phyloP scores from a whole-genome alignment of 768 basidiomycete species.

The Leucogyrophana mollusca region DNA sequence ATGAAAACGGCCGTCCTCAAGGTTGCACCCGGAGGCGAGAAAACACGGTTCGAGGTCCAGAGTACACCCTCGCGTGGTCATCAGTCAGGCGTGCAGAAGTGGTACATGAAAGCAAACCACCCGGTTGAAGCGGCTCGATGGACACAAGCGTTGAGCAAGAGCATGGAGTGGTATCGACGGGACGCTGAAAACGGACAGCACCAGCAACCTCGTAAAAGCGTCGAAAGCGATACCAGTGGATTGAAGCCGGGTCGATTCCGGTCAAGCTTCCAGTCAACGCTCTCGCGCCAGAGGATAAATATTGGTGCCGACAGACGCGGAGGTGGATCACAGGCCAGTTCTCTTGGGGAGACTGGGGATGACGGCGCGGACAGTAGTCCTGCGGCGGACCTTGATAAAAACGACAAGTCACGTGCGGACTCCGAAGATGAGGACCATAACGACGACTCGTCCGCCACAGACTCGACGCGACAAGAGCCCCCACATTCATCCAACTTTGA shows the following conservation, averaged over 20 bases:
- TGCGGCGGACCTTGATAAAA: conserved; percentile 6
- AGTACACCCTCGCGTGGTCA: conserved; percentile 52
- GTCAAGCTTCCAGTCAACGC: conserved; percentile 30
- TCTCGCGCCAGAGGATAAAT: conserved; percentile 19
- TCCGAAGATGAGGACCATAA: conserved; percentile 32
- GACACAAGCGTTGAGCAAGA: conserved; percentile 72
- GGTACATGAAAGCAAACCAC: conserved; percentile 84
- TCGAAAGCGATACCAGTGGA: conserved; percentile 47
- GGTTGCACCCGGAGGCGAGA: conserved; percentile 46
- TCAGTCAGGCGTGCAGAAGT: conserved; percentile 55
- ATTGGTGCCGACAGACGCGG: conserved; percentile 19
- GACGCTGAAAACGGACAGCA: conserved; percentile 28
- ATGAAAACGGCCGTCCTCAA: conserved; percentile 78
- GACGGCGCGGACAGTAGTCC: conserved; percentile 15
- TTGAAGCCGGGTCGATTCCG: conserved; percentile 27
- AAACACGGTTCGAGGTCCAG: conserved; percentile 82
- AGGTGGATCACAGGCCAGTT: conserved; percentile 20
- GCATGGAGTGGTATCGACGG: conserved; percentile 69
- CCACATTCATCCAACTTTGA: conserved; percentile 63
- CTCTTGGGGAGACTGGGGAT: conserved; percentile 20
- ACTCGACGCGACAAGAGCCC: conserved; percentile 38
- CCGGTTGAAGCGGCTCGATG: conserved; percentile 88
- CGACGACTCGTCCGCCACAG: conserved; percentile 45
- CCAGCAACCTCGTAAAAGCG: conserved; percentile 36
- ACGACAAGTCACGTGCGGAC: conserved; percentile 23